Percentiles rank a stretch among this genome's conserved stretches.
These are phyloP conservation scores for Ascobolus immersus DNA, from an alignment of 495 filamentous ascomycete species.

Conservation along the genomic window DNA sequence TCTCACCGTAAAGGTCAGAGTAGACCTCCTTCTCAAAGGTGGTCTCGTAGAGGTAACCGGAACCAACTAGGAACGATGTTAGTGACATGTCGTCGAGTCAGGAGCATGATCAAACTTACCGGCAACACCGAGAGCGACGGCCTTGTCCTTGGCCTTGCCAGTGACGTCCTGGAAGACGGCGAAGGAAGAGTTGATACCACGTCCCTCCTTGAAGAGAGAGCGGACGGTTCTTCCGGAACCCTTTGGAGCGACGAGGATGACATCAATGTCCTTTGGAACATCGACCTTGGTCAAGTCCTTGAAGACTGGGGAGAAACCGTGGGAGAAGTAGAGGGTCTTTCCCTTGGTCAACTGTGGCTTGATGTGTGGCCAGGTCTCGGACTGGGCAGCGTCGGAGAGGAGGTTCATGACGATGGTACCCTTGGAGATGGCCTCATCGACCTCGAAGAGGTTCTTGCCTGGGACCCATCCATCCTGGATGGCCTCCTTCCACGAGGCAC, in stretches of 20 bases:
- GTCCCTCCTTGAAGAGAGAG: constrained; percentile 46
- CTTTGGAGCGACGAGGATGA: constrained; percentile 97
- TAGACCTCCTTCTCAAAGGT: constrained; percentile 99
- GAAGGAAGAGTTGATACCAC: constrained; percentile 93
- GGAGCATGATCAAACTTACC: constrained; percentile 7
- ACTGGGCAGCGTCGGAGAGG: constrained; percentile 87
- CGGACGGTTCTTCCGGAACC: constrained; percentile 95
- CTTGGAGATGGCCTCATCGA: constrained; percentile 79
- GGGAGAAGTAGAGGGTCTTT: constrained; percentile 99
- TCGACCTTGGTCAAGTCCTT: constrained; percentile 98
- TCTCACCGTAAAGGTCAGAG: constrained; percentile 97
- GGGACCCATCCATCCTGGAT: constrained; percentile 92
- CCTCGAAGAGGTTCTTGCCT: constrained; percentile 91
- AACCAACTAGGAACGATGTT: constrained; percentile 1
- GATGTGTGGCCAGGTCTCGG: constrained; percentile 91
- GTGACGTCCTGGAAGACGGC: constrained; percentile 98
- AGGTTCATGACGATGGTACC: constrained; percentile 98
- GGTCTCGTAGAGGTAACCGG: constrained; percentile 97
- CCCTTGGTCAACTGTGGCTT: constrained; percentile 96
- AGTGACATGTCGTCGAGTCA: background rate
- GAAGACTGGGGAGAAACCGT: constrained; percentile 99
- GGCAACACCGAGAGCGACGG: constrained; percentile 85
- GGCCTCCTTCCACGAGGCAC: constrained; percentile 93
- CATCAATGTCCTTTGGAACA: constrained; percentile 78
- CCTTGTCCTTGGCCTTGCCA: constrained; percentile 93